Conservation (phyloP, 1,139 yeast species). For the Blastobotrys illinoisensis region DNA sequence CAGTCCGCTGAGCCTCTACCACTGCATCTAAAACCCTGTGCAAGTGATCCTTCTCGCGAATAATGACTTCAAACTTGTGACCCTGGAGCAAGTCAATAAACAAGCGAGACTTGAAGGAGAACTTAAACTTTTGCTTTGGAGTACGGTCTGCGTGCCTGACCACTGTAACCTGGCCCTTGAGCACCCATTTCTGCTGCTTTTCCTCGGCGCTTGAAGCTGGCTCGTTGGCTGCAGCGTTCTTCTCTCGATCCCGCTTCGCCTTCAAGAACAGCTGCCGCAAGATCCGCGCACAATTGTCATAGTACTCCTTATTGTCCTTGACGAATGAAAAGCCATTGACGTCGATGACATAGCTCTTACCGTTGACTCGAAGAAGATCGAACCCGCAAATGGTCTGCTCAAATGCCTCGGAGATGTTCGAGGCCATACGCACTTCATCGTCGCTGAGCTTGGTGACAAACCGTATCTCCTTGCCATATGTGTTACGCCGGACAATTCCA, state of each 20-base stretch:
- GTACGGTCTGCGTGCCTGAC: constrained; percentile 98
- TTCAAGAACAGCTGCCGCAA: constrained; percentile 65
- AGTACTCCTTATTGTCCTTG: constrained; percentile 82
- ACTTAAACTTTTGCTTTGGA: constrained; percentile 97
- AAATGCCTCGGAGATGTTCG: constrained; percentile 65
- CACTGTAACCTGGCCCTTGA: constrained; percentile 87
- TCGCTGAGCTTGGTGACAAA: constrained; percentile 74
- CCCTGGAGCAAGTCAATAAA: constrained; percentile 88
- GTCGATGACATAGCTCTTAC: constrained; percentile 88
- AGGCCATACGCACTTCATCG: constrained; percentile 76
- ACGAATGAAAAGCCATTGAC: constrained; percentile 98
- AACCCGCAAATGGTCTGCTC: constrained; percentile 98
- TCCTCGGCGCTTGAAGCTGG: constrained; percentile 45
- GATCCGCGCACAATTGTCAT: constrained; percentile 76
- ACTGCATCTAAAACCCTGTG: constrained; percentile 83
- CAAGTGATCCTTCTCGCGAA: constrained; percentile 81
- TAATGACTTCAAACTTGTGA: constrained; percentile 91
- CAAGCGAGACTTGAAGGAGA: constrained; percentile 82
- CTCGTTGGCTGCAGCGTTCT: constrained; percentile 26
- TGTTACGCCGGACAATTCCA: constrained; percentile 94
- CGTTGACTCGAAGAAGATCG: constrained; percentile 84
- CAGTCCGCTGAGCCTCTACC: constrained; percentile 68
- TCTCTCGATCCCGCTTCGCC: constrained; percentile 50
- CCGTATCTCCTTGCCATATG: constrained; percentile 95
- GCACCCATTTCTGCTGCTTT: constrained; percentile 92